Evolutionary conservation across 495 filamentous ascomycete genomes (phyloP), one percentile per base, ranked within the genome.

Genomic region (Podospora appendiculata): DNA sequence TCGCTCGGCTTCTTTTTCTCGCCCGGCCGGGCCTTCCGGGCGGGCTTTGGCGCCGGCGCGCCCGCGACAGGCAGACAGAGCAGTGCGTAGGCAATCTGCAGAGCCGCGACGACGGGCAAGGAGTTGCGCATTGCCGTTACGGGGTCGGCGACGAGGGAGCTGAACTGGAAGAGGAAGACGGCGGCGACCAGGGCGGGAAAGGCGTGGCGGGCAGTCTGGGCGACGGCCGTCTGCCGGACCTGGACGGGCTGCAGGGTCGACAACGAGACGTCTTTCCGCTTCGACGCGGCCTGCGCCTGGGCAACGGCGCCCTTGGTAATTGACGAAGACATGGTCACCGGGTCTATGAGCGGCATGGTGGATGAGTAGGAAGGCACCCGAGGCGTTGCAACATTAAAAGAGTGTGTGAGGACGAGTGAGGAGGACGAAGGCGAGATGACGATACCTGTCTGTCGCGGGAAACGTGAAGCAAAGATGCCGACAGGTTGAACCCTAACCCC

Each of bases 1-100:
- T 62, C 52, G 35, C 55, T 47, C 32, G 56, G 63, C 64, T 66
- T 59, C 67, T 61, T 73, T 54, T 66, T 70, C 65, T 70, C 62
- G 42, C 69, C 74, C n/a, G 68, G 66, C 55, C 65, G 69, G 36
- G 54, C 50, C 52, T 69, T 72, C 48, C 48, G 61, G 16, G 52
- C 64, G 45, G 42, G 38, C 48, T 44, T 41, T 25, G 32, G 39
- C 12, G 45, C 10, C 10, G 61, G 52, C 36, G 75, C 68, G 12
- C 81, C 84, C 0, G 76, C 82, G 14, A 79, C 78, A 3, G 88
- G 88, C 11, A 95, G 76, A 67, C 91, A 95, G 18, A 85, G 53
- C 14, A 88, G 63, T 40, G 75, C 82, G 64, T 90, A 96, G 5
- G 58, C 65, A 11, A 80, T 65, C 64, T 97, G 92, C 2, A 90